A percentile compares a stretch with the other conserved stretches of the same genome.
Evolutionary conservation across 495 filamentous ascomycete genomes (phyloP).

Genomic region (Penicillium maclennaniae): DNA sequence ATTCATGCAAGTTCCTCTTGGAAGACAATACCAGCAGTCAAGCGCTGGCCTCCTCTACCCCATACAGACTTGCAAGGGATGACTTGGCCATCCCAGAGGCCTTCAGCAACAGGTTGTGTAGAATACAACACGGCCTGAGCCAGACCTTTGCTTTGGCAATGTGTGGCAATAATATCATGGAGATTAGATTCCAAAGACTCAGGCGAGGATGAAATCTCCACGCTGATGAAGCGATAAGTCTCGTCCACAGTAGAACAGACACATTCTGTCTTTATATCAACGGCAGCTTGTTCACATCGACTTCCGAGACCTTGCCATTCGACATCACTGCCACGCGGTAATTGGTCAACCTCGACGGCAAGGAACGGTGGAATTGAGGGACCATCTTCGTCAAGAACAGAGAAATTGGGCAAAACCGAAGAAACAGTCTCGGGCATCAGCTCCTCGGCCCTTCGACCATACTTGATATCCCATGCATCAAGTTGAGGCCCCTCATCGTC

Average conservation of each 20-base stretch:
- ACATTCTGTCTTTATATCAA: slow-evolving; percentile 17
- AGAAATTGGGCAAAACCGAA: slow-evolving; percentile 30
- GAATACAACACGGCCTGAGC: slow-evolving; percentile 40
- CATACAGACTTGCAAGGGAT: slow-evolving; percentile 47
- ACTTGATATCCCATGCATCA: slow-evolving; percentile 71
- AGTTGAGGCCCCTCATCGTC: slow-evolving; percentile 44
- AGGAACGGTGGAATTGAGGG: slow-evolving; percentile 58
- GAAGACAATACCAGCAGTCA: slow-evolving; percentile 39
- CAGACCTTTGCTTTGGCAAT: slow-evolving; percentile 7
- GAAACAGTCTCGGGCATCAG: slow-evolving; percentile 8
- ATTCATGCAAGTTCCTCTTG: slow-evolving; percentile 19
- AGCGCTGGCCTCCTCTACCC: slow-evolving; percentile 34
- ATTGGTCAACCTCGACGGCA: slow-evolving; percentile 63
- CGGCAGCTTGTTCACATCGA: slow-evolving; percentile 24
- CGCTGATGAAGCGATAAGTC: slow-evolving; percentile 24
- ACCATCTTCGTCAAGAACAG: slow-evolving; percentile 18
- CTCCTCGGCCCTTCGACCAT: slow-evolving; percentile 41
- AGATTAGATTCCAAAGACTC: slow-evolving; percentile 21
- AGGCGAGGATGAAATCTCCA: slow-evolving; percentile 27
- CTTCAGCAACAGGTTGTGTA: slow-evolving; percentile 20
- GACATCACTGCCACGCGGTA: slow-evolving; percentile 64
- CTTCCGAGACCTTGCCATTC: slow-evolving; percentile 66
- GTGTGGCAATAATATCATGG: slow-evolving; percentile 14
- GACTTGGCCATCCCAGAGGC: slow-evolving; percentile 35
- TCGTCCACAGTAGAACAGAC: slow-evolving; percentile 22